Percentiles rank a stretch among this genome's conserved stretches.
These are phyloP conservation scores for Mycena capillaripes DNA, from an alignment of 768 basidiomycete species.

Conservation along the genomic window DNA sequence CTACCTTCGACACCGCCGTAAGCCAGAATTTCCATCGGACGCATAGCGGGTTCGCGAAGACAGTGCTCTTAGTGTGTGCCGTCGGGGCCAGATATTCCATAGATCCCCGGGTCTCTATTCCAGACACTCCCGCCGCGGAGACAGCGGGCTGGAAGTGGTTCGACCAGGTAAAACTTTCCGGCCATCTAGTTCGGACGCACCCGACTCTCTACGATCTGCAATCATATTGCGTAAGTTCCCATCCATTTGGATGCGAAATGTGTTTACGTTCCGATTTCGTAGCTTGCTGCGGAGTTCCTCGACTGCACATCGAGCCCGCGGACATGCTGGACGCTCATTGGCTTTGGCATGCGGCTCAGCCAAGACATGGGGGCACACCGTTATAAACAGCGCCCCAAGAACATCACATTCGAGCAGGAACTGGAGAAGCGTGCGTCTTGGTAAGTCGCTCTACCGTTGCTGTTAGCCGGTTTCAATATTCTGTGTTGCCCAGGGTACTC, in stretches of 20 bases:
- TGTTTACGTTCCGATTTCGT: background rate
- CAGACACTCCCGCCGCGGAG: slow-evolving; percentile 50
- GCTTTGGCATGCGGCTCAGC: slow-evolving; percentile 47
- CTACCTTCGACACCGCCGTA: slow-evolving; percentile 70
- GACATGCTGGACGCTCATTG: slow-evolving; percentile 76
- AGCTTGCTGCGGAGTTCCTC: slow-evolving; percentile 68
- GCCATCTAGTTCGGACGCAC: slow-evolving; percentile 70
- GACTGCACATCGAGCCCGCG: slow-evolving; percentile 68
- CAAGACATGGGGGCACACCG: slow-evolving; percentile 82
- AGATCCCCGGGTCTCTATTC: slow-evolving; percentile 63
- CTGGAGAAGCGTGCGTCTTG: slow-evolving; percentile 83
- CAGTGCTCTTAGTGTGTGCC: slow-evolving; percentile 80
- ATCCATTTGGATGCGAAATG: background rate
- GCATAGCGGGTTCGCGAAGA: slow-evolving; percentile 66
- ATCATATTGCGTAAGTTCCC: slow-evolving; percentile 63
- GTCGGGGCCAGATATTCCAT: slow-evolving; percentile 70
- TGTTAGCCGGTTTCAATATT: too few species aligned
- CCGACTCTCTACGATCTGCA: slow-evolving; percentile 84
- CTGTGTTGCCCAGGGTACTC: slow-evolving; percentile 1
- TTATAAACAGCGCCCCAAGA: slow-evolving; percentile 46
- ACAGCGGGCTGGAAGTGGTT: slow-evolving; percentile 76
- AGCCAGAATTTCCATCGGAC: slow-evolving; percentile 54
- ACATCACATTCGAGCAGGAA: slow-evolving; percentile 68
- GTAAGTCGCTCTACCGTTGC: slow-evolving; percentile 40
- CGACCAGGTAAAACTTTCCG: slow-evolving; percentile 75